These are phyloP conservation scores for Rhizopus stolonifer DNA, from an alignment of 371 early-diverging fungal species.

Conservation along the genomic window DNA sequence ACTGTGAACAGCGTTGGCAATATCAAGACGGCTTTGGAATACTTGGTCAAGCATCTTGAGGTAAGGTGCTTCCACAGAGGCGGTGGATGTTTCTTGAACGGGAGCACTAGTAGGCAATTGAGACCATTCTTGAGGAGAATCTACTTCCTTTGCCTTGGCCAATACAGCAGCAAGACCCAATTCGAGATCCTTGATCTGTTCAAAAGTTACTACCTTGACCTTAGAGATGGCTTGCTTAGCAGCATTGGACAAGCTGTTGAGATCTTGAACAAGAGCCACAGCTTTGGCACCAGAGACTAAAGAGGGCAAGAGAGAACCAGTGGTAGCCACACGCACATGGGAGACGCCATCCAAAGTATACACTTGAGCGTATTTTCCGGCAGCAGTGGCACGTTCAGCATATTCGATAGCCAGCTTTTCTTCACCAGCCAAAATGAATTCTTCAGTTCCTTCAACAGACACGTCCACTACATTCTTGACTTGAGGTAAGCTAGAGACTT, in stretches of 20 bases:
- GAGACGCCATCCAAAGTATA: constrained; percentile 26
- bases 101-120: constrained; percentile 1
- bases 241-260: constrained; percentile 12
- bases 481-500: constrained; percentile 26
- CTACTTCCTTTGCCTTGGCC: constrained; percentile 14
- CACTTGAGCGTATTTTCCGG: constrained; percentile 28
- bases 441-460: constrained; percentile 8
- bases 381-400: constrained; percentile 17
- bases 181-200: constrained; percentile 2
- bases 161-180: constrained; percentile 10
- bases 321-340: constrained; percentile 29
- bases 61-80: constrained; percentile 70
- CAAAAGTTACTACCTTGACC: constrained; percentile 8
- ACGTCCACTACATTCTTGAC: constrained; percentile 4
- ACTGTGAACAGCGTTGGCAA: constrained; percentile 70
- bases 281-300: constrained; percentile 21
- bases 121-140: constrained; percentile 21
- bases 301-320: constrained; percentile 29
- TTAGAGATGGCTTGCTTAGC: constrained; percentile 18
- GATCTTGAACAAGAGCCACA: constrained; percentile 20
- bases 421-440: constrained; percentile 31
- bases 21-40: constrained; percentile 74
- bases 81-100: background rate
- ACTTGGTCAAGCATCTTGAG: constrained; percentile 77
- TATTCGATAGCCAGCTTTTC: constrained; percentile 20